phyloP scores from a whole-genome alignment of 1,284 basidiomycete genomes.

The Marasmius sp. region DNA sequence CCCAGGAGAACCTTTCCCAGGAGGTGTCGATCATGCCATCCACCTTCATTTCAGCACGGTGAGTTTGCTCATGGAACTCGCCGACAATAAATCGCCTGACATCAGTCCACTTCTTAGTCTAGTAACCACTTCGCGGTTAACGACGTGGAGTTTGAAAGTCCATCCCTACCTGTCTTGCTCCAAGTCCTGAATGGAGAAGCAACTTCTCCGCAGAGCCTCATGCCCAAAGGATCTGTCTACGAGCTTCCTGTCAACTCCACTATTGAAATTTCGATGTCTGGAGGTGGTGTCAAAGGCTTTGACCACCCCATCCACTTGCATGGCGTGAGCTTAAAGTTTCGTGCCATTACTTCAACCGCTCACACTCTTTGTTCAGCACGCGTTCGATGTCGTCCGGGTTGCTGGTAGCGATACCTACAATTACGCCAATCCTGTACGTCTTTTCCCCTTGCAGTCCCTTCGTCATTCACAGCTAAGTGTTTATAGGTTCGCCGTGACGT shows the following conservation, averaged over 20 bases:
- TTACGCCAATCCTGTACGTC: conserved; percentile 20
- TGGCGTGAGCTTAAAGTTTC: conserved; percentile 6
- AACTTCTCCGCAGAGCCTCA: background rate
- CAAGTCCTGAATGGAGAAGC: background rate
- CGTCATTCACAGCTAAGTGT: no score
- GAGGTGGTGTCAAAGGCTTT: background rate
- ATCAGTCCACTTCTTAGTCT: background rate
- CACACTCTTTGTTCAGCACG: conserved; percentile 8
- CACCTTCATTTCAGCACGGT: background rate
- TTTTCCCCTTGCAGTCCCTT: no score
- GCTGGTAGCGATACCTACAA: conserved; percentile 9
- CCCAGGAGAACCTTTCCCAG: background rate
- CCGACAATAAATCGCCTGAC: background rate
- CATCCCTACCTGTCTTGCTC: background rate
- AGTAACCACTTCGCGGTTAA: background rate
- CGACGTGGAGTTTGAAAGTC: background rate
- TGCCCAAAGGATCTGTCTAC: conserved; percentile 9
- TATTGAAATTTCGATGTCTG: conserved; percentile 9
- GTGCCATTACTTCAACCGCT: background rate
- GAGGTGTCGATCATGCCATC: background rate
- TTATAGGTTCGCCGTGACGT: background rate
- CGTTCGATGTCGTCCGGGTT: conserved; percentile 12
- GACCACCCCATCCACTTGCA: conserved; percentile 17
- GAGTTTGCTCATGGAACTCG: background rate
- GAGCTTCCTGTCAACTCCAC: conserved; percentile 7